Conservation (phyloP, 768 basidiomycete species). For the Leccinum subtestaceum region DNA sequence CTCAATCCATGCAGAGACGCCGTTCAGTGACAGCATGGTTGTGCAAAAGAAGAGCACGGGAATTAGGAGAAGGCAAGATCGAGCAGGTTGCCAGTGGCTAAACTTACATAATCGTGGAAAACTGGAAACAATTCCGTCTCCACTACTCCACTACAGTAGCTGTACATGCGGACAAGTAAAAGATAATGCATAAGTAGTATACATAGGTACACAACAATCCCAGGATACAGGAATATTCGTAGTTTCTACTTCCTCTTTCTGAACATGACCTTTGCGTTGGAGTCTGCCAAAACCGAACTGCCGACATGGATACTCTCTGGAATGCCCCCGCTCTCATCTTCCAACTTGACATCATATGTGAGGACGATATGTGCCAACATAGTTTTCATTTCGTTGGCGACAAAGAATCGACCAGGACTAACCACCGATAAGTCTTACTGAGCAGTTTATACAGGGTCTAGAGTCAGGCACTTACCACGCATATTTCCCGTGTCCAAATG, state of each 20-base stretch:
- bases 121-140: neutral
- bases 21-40: slow-evolving; percentile 23
- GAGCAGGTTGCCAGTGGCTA: neutral
- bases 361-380: slow-evolving; percentile 45
- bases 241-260: neutral
- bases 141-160: neutral
- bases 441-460: neutral
- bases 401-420: slow-evolving; percentile 37
- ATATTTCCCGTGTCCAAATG: neutral
- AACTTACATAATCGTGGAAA: neutral
- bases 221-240: neutral
- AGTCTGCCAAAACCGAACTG: neutral
- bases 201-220: neutral
- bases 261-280: slow-evolving; percentile 4
- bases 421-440: neutral
- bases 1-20: slow-evolving; percentile 27
- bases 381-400: slow-evolving; percentile 40
- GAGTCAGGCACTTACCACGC: slow-evolving; percentile 9
- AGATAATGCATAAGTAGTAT: too few species aligned
- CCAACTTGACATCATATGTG: slow-evolving; percentile 12
- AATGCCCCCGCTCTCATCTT: neutral
- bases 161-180: neutral
- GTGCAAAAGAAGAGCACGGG: neutral
- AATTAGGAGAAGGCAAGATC: neutral
- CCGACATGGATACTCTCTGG: neutral